Evolutionary conservation across 352 stramenopile genomes (phyloP).

Genomic region (Phytophthora fragariaefolia): DNA sequence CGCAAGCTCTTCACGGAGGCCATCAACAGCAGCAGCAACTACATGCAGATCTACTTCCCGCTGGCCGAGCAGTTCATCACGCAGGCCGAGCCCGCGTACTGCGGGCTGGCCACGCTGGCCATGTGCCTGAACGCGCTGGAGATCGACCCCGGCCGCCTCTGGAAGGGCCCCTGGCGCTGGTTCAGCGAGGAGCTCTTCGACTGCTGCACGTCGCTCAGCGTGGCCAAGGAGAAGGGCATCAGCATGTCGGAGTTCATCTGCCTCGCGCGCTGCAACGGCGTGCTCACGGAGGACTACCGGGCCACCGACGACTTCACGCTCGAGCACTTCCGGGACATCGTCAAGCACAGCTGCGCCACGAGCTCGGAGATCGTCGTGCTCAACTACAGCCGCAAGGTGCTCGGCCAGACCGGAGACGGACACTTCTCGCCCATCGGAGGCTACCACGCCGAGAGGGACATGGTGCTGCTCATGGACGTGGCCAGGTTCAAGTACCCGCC

Average conservation of each 20-base stretch:
- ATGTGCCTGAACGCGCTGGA: conserved; percentile 85
- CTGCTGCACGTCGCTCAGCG: conserved; percentile 76
- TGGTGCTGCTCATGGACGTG: conserved; percentile 96
- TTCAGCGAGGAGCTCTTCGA: conserved; percentile 88
- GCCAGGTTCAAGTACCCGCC: conserved; percentile 97
- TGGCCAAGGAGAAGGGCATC: conserved; percentile 79
- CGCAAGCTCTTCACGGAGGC: conserved; percentile 84
- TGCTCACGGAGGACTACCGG: conserved; percentile 53
- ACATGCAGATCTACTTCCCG: conserved; percentile 94
- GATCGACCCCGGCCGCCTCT: conserved; percentile 77
- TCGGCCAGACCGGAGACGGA: conserved; percentile 95
- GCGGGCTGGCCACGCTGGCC: conserved; percentile 83
- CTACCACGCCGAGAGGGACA: conserved; percentile 92
- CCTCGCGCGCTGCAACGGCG: conserved; percentile 68
- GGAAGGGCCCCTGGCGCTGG: conserved; percentile 85
- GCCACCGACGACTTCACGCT: conserved; percentile 59
- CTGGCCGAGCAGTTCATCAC: conserved; percentile 91
- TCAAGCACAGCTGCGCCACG: conserved; percentile 76
- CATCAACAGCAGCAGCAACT: conserved; percentile 55
- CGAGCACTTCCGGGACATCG: conserved; percentile 61
- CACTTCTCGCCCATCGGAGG: conserved; percentile 98
- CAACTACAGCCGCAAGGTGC: conserved; percentile 91
- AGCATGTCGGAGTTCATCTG: conserved; percentile 76
- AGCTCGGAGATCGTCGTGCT: conserved; percentile 91
- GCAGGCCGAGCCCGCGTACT: conserved; percentile 93